A percentile compares a stretch with the other conserved stretches of the same genome.
phyloP scores from a whole-genome alignment of 768 basidiomycete genomes.

The Tubosaeta brunneosetosa region DNA sequence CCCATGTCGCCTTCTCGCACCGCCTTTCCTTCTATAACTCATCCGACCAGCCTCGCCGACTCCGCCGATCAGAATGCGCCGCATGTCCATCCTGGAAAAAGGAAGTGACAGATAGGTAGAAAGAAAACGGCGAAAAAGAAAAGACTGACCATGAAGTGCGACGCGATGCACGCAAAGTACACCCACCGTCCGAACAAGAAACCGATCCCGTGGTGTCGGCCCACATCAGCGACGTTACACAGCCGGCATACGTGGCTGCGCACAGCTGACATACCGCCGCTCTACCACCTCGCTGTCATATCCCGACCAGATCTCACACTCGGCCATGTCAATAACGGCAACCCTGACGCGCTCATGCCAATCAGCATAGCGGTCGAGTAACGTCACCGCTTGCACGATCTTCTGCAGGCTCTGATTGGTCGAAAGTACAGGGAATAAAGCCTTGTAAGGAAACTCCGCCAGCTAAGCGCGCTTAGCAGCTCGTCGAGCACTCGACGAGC shows the following conservation, averaged over 20 bases:
- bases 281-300: background rate
- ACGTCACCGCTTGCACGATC: no score
- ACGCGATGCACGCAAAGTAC: background rate
- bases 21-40: no score
- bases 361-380: no score
- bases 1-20: no score
- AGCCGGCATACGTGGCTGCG: slow-evolving; percentile 1
- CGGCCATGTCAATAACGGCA: slow-evolving; percentile 1
- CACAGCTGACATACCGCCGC: background rate
- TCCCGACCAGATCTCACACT: background rate
- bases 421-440: no score
- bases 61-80: background rate
- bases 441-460: no score
- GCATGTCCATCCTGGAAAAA: background rate
- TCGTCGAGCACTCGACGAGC: no score
- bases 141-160: background rate
- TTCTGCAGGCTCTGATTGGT: no score
- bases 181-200: background rate
- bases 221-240: background rate
- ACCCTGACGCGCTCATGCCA: slow-evolving; percentile 30
- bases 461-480: no score
- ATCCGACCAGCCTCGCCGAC: background rate
- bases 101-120: background rate
- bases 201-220: background rate
- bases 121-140: no score